phyloP scores from a whole-genome alignment of 179 eudicot species.

The Heliamphora pulchella region DNA sequence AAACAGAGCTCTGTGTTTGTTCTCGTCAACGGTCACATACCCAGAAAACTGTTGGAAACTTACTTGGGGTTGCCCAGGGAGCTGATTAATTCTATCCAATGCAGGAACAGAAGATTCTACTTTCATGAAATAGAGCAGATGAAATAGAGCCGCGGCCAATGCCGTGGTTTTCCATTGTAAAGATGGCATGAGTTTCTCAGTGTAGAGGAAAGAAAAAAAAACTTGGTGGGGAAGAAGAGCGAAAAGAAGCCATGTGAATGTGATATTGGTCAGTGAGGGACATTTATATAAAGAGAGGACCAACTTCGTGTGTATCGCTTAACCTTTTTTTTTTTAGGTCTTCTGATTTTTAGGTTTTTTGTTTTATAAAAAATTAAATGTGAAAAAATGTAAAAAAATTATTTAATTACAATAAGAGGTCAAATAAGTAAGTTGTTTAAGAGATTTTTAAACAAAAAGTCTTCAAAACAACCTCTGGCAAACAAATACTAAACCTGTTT shows the following conservation, averaged over 20 bases:
- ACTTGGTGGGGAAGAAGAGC: background rate
- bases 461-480: too few relatives aligned
- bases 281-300: slow-evolving; percentile 8
- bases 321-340: too few relatives aligned
- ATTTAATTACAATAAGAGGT: too few relatives aligned
- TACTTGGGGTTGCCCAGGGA: slow-evolving; percentile 58
- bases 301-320: too few relatives aligned
- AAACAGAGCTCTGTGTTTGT: slow-evolving; percentile 44
- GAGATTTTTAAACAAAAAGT: too few relatives aligned
- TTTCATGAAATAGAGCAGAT: background rate
- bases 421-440: too few relatives aligned
- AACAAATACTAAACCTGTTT: too few relatives aligned
- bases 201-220: background rate
- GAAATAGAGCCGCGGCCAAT: slow-evolving; percentile 19
- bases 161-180: slow-evolving; percentile 18
- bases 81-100: slow-evolving; percentile 30
- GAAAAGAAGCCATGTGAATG: background rate
- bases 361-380: too few relatives aligned
- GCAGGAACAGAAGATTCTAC: slow-evolving; percentile 10
- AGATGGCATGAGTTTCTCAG: slow-evolving; percentile 18
- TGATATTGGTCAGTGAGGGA: slow-evolving; percentile 7
- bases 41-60: slow-evolving; percentile 50
- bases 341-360: too few relatives aligned
- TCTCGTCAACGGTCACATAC: slow-evolving; percentile 47
- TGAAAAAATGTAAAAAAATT: too few relatives aligned